phyloP scores from a whole-genome alignment of 441 rosid species.

The Omphalea diandra region DNA sequence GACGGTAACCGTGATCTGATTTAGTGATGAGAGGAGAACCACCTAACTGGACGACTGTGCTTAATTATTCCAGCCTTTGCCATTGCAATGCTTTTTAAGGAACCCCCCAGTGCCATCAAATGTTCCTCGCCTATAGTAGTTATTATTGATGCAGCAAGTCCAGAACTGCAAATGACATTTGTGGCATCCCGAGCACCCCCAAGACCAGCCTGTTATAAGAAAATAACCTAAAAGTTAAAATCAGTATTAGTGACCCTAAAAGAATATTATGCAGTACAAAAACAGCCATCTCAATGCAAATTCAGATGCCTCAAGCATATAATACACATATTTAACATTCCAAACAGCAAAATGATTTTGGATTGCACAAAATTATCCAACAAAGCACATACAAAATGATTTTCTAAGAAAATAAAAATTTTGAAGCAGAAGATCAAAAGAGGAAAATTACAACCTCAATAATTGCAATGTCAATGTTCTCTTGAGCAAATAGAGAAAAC shows the following conservation, averaged over 20 bases:
- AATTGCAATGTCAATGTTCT: conserved; percentile 68
- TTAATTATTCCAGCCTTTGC: conserved; percentile 90
- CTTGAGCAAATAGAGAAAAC: conserved; percentile 62
- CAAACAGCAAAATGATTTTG: conserved; percentile 3
- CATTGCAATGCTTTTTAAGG: conserved; percentile 77
- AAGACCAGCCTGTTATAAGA: conserved; percentile 60
- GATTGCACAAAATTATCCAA: neutral
- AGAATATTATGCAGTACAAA: neutral
- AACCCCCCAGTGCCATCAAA: conserved; percentile 82
- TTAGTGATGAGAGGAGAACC: conserved; percentile 38
- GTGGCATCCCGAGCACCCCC: conserved; percentile 98
- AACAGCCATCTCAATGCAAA: neutral
- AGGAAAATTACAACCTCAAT: conserved; percentile 62
- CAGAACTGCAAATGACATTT: conserved; percentile 56
- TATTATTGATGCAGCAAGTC: conserved; percentile 66
- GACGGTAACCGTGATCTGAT: too few relatives aligned
- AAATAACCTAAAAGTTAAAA: conserved; percentile 3
- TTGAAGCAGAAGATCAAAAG: conserved; percentile 1
- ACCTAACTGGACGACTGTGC: conserved; percentile 80
- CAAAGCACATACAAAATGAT: neutral
- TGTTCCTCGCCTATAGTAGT: conserved; percentile 86
- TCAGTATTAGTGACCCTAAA: neutral
- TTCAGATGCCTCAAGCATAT: neutral
- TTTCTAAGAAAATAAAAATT: neutral
- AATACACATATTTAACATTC: neutral